Conservation (phyloP, 2,329 filamentous ascomycete genomes). For the Calonectria crousiana region DNA sequence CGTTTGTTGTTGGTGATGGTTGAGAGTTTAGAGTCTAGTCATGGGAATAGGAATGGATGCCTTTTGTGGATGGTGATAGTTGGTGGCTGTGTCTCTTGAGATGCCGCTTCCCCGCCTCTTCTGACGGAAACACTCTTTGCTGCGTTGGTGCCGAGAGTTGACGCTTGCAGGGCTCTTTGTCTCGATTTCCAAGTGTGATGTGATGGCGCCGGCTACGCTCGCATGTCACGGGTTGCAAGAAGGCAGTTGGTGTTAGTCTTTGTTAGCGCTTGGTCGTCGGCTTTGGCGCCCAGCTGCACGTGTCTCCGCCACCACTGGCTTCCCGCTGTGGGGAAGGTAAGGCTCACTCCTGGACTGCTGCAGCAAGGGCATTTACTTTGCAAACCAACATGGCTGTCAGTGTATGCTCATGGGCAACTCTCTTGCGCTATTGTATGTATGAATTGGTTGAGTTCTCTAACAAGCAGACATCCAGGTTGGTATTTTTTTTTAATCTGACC, state of each 20-base stretch:
- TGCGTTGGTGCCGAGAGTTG: neutral
- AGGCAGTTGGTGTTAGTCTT: neutral
- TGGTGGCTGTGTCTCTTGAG: neutral
- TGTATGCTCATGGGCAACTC: neutral
- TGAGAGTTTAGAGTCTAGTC: neutral
- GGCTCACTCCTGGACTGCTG: neutral
- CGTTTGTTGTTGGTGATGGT: neutral
- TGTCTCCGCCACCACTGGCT: neutral
- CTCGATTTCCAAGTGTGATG: neutral
- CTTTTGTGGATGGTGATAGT: neutral
- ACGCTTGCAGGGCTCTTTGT: neutral
- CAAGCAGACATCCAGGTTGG: neutral
- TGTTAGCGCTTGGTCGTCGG: neutral
- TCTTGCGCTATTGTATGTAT: neutral
- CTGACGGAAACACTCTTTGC: neutral
- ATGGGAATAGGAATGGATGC: neutral
- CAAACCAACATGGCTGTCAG: neutral
- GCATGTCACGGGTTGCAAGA: neutral
- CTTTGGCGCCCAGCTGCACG: slow-evolving; percentile 1
- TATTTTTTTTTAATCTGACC: neutral
- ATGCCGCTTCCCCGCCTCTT: neutral
- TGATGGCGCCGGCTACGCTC: neutral
- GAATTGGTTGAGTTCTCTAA: neutral
- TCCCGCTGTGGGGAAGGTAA: neutral
- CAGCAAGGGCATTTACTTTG: neutral